phyloP scores from a whole-genome alignment of 495 filamentous ascomycete species.

The Penicillium samsonianum region DNA sequence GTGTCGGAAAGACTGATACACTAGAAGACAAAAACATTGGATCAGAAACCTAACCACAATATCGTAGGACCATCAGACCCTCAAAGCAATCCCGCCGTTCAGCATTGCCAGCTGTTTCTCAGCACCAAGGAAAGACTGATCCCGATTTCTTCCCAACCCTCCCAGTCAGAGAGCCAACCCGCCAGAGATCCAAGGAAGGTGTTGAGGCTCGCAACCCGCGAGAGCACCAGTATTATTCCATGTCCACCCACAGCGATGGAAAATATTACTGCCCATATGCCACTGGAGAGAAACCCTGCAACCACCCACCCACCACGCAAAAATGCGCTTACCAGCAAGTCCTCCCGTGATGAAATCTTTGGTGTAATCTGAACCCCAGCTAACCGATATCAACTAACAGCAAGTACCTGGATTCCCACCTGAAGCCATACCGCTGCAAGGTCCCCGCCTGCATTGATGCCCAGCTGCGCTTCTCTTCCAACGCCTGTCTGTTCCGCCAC shows the following conservation, averaged over 20 bases:
- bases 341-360: constrained; percentile 9
- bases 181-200: constrained; percentile 50
- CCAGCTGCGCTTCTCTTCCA: constrained; percentile 77
- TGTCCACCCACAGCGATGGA: constrained; percentile 67
- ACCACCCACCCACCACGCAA: constrained; percentile 82
- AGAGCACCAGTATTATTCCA: constrained; percentile 77
- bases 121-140: constrained; percentile 40
- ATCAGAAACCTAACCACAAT: constrained; percentile 20
- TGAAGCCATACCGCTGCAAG: constrained; percentile 94
- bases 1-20: constrained; percentile 15
- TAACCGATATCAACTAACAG: constrained; percentile 52
- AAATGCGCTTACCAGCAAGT: constrained; percentile 98
- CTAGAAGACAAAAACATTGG: not conserved
- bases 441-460: constrained; percentile 71
- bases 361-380: constrained; percentile 17
- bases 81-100: constrained; percentile 42
- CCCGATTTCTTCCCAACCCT: constrained; percentile 43
- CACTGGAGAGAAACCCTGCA: constrained; percentile 67
- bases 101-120: constrained; percentile 36
- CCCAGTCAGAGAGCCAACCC: constrained; percentile 40
- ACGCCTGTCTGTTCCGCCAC: constrained; percentile 90
- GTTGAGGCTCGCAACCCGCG: constrained; percentile 62
- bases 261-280: constrained; percentile 90
- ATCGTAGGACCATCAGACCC: constrained; percentile 42
- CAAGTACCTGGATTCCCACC: constrained; percentile 92